phyloP scores from a whole-genome alignment of 176 grass and related monocot genomes.

The Calamus simplicifolius region DNA sequence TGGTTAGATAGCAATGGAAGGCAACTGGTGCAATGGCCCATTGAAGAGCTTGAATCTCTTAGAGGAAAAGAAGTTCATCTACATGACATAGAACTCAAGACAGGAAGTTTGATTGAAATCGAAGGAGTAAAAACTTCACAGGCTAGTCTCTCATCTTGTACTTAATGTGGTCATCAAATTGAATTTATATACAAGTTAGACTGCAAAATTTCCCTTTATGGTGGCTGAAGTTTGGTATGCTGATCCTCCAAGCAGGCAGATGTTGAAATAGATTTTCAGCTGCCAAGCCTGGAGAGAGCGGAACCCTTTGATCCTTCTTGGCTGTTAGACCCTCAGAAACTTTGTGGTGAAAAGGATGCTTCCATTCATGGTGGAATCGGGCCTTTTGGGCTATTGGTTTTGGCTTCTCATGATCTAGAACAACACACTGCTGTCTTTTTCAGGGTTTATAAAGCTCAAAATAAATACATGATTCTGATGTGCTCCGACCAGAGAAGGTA shows the following conservation, averaged over 20 bases:
- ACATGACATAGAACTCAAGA: conserved; percentile 40
- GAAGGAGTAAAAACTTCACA: conserved; percentile 54
- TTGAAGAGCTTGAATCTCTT: conserved; percentile 67
- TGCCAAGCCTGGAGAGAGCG: conserved; percentile 23
- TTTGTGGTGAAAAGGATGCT: conserved; percentile 43
- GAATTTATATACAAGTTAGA: neutral
- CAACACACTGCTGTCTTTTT: conserved; percentile 62
- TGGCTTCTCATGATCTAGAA: conserved; percentile 57
- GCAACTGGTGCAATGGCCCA: conserved; percentile 71
- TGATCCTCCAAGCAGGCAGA: conserved; percentile 45
- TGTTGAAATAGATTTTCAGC: conserved; percentile 66
- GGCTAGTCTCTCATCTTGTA: conserved; percentile 20
- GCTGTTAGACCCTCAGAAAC: conserved; percentile 53
- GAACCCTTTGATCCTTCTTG: conserved; percentile 55
- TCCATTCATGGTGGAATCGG: conserved; percentile 34
- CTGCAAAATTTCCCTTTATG: neutral
- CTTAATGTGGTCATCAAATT: neutral
- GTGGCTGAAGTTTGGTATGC: conserved; percentile 16
- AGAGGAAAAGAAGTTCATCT: conserved; percentile 43
- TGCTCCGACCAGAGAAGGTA: conserved; percentile 68
- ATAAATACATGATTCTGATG: conserved; percentile 53
- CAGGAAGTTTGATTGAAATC: conserved; percentile 45
- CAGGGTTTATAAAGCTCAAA: conserved; percentile 55
- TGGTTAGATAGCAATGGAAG: conserved; percentile 59
- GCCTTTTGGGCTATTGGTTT: conserved; percentile 64